Conservation (phyloP, 2,329 filamentous ascomycete genomes). For the Aspergillus pseudoterreus region DNA sequence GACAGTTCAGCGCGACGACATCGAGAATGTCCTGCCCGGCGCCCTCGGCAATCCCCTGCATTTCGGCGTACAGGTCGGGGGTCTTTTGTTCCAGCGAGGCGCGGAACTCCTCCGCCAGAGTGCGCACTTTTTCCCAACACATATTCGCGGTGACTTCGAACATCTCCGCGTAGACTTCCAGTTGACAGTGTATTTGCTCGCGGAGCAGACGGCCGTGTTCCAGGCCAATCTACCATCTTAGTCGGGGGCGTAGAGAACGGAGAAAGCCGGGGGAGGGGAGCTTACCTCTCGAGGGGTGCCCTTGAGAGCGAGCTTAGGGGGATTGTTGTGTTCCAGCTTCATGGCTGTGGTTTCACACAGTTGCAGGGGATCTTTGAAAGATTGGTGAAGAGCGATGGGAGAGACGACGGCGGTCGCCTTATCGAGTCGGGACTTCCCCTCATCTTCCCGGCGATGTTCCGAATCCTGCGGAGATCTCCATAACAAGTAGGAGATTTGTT, state of each 20-base stretch:
- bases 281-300: slow-evolving; percentile 27
- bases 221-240: slow-evolving; percentile 40
- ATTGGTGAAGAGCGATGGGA: neutral
- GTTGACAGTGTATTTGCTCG: slow-evolving; percentile 39
- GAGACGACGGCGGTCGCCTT: neutral
- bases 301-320: slow-evolving; percentile 20
- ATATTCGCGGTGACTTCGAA: slow-evolving; percentile 47
- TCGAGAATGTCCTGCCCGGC: slow-evolving; percentile 46
- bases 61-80: slow-evolving; percentile 42
- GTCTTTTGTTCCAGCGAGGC: slow-evolving; percentile 38
- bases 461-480: neutral
- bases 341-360: slow-evolving; percentile 37
- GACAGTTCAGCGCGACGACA: slow-evolving; percentile 57
- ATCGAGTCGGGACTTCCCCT: neutral
- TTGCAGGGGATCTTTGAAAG: neutral
- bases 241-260: neutral
- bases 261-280: neutral
- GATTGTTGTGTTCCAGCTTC: slow-evolving; percentile 21
- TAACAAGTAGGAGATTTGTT: neutral
- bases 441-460: neutral
- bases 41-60: slow-evolving; percentile 53
- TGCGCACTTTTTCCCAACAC: slow-evolving; percentile 44
- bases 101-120: slow-evolving; percentile 47
- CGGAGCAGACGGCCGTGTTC: slow-evolving; percentile 43
- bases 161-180: slow-evolving; percentile 47